Conservation (phyloP, 2,329 filamentous ascomycete species). For the Botryotinia calthae region DNA sequence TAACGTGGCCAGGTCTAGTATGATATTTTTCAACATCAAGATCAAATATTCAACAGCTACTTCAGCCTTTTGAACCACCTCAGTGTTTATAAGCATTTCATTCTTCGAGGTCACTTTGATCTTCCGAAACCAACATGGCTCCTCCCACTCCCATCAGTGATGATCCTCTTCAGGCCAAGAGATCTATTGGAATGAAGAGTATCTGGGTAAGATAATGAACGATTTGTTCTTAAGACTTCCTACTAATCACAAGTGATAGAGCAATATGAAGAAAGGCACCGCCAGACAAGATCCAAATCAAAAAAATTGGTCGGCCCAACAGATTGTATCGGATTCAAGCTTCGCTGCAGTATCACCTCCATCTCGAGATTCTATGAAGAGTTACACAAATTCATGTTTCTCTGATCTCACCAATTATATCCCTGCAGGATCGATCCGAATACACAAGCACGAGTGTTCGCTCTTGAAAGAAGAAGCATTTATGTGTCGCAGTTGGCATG, state of each 20-base stretch:
- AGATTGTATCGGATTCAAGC: background rate
- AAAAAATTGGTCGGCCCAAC: background rate
- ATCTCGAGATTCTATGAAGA: background rate
- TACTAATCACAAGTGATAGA: background rate
- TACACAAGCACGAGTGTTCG: slow-evolving; percentile 21
- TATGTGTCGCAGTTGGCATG: slow-evolving; percentile 25
- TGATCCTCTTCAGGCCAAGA: background rate
- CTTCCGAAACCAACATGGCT: background rate
- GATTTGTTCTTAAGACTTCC: background rate
- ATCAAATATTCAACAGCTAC: background rate
- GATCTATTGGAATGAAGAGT: background rate
- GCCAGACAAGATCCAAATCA: too few species aligned
- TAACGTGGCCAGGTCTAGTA: background rate
- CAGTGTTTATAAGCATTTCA: background rate
- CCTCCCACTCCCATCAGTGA: background rate
- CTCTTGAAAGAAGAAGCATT: slow-evolving; percentile 22
- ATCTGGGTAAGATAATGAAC: background rate
- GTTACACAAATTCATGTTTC: slow-evolving; percentile 11
- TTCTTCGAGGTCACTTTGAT: background rate
- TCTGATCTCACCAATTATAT: slow-evolving; percentile 34
- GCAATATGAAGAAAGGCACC: background rate
- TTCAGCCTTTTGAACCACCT: background rate
- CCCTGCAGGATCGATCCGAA: slow-evolving; percentile 32
- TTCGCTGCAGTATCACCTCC: background rate
- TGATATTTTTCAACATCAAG: too few species aligned